These are phyloP conservation scores for Talaromyces pinophilus DNA, from an alignment of 2,329 filamentous ascomycete genomes.

Conservation along the genomic window DNA sequence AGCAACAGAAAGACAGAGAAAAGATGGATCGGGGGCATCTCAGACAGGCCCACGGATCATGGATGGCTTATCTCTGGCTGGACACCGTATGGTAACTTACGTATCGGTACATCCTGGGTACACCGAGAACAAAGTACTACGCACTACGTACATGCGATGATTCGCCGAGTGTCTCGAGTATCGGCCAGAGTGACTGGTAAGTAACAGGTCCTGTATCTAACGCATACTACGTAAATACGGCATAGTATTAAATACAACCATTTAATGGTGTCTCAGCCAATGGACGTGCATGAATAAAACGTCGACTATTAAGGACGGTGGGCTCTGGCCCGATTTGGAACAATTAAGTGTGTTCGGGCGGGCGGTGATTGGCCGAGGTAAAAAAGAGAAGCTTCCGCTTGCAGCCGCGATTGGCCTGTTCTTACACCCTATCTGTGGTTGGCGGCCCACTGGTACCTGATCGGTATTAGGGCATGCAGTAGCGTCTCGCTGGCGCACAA, in stretches of 20 bases:
- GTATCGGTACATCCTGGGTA: background rate
- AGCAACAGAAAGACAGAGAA: background rate
- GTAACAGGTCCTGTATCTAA: background rate
- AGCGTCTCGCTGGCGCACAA: background rate
- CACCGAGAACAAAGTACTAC: no score
- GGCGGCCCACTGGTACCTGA: background rate
- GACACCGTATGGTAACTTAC: background rate
- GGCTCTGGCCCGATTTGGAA: background rate
- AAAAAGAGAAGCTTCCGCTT: constrained; percentile 17
- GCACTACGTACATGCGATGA: background rate
- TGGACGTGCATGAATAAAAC: background rate
- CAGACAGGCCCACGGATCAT: constrained; percentile 6
- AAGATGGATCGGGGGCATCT: background rate
- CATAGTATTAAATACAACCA: background rate
- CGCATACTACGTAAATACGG: no score
- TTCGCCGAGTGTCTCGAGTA: background rate
- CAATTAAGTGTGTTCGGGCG: no score
- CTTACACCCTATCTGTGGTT: background rate
- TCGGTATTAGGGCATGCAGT: background rate
- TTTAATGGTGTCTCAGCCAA: background rate
- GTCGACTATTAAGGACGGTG: background rate
- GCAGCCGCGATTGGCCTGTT: constrained; percentile 20
- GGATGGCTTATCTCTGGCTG: constrained; percentile 4
- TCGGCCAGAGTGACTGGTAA: background rate
- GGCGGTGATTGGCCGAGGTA: background rate